These are phyloP conservation scores for Carex cristatella DNA, from an alignment of 176 grass and related monocot species.

Conservation along the genomic window DNA sequence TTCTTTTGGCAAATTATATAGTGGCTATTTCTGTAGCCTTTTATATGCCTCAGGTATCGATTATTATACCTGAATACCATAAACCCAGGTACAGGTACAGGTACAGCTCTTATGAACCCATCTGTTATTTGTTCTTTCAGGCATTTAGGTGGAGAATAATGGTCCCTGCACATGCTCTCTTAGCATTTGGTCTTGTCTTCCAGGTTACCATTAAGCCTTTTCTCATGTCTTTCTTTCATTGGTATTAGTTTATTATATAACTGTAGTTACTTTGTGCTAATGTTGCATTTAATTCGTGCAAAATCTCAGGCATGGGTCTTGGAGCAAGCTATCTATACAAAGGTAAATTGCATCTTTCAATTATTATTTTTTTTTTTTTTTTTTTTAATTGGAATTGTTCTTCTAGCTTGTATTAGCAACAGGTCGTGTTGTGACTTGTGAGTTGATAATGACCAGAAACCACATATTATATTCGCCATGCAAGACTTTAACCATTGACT, in stretches of 20 bases:
- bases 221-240: conserved; percentile 11
- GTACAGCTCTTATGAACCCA: not conserved
- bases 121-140: conserved; percentile 43
- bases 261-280: conserved; percentile 18
- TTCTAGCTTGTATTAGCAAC: not conserved
- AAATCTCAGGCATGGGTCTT: conserved; percentile 76
- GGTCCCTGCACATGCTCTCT: conserved; percentile 62
- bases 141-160: conserved; percentile 68
- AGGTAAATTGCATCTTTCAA: conserved; percentile 39
- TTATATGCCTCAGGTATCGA: conserved; percentile 72
- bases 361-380: not conserved
- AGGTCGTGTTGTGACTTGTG: not conserved
- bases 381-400: not conserved
- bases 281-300: conserved; percentile 10
- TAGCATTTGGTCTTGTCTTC: conserved; percentile 78
- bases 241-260: not conserved
- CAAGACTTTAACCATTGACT: not conserved
- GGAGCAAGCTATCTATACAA: conserved; percentile 79
- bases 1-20: conserved; percentile 83
- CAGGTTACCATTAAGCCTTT: conserved; percentile 43
- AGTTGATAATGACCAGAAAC: not conserved
- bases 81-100: too few species aligned
- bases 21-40: conserved; percentile 72
- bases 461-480: not conserved
- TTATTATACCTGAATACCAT: not conserved